phyloP scores from a whole-genome alignment of 1,284 basidiomycete genomes.

The Sporisorium scitamineum region DNA sequence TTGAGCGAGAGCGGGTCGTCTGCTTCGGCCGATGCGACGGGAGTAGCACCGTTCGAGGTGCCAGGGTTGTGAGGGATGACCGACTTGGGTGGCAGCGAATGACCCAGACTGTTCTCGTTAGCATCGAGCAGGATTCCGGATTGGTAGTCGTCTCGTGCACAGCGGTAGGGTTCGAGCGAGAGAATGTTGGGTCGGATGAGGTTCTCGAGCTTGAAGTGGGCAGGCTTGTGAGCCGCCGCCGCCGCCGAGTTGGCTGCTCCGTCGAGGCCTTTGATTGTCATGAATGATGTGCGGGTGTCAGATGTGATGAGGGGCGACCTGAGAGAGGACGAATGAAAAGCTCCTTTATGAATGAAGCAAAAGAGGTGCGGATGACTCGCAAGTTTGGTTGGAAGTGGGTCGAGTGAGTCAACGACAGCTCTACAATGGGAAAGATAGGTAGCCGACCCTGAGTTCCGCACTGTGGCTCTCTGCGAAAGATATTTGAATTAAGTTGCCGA shows the following conservation, averaged over 20 bases:
- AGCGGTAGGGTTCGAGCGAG: conserved; percentile 89
- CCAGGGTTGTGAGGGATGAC: conserved; percentile 47
- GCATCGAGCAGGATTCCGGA: conserved; percentile 95
- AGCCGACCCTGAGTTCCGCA: neutral
- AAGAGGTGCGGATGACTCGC: conserved; percentile 15
- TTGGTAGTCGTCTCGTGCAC: conserved; percentile 95
- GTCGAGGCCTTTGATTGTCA: conserved; percentile 56
- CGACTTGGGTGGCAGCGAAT: conserved; percentile 75
- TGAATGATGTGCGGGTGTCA: conserved; percentile 4
- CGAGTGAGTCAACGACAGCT: too few relatives aligned
- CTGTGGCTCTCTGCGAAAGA: conserved; percentile 5
- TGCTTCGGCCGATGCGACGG: conserved; percentile 22
- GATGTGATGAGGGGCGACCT: neutral
- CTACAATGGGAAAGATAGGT: neutral
- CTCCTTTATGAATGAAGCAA: conserved; percentile 1
- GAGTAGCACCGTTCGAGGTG: conserved; percentile 23
- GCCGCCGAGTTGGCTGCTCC: conserved; percentile 27
- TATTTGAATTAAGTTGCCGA: conserved; percentile 33
- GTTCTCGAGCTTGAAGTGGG: conserved; percentile 66
- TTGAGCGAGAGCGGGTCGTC: conserved; percentile 74
- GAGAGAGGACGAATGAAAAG: too few relatives aligned
- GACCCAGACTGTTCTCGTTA: conserved; percentile 94
- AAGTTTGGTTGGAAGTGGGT: neutral
- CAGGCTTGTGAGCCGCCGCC: conserved; percentile 61
- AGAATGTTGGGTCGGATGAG: conserved; percentile 93